These are phyloP conservation scores for Curvularia sp. DNA, from an alignment of 2,329 filamentous ascomycete species.

Conservation along the genomic window DNA sequence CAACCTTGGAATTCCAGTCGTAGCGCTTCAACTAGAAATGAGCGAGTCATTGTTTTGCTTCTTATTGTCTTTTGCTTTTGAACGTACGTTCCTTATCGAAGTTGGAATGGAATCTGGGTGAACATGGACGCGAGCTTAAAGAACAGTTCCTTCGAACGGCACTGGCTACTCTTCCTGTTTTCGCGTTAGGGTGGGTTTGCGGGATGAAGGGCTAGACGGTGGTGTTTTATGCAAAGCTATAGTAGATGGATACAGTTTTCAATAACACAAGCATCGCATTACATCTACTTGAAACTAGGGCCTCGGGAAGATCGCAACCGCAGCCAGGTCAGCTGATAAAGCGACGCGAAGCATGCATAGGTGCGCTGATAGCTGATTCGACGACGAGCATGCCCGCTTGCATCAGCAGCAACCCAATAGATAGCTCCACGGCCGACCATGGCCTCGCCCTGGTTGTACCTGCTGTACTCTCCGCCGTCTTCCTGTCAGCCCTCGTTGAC, in stretches of 20 bases:
- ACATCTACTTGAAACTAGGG: constrained; percentile 1
- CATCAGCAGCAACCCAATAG: constrained; percentile 17
- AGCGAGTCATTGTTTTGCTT: background rate
- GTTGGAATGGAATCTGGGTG: background rate
- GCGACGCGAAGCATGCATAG: constrained; percentile 5
- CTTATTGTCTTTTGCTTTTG: background rate
- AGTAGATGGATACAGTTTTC: background rate
- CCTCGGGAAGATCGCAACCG: constrained; percentile 4
- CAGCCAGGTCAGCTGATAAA: constrained; percentile 37
- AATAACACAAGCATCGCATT: background rate
- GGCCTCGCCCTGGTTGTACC: constrained; percentile 11
- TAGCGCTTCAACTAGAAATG: background rate
- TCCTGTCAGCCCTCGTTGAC: constrained; percentile 1
- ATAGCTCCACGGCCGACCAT: constrained; percentile 14
- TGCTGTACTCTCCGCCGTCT: constrained; percentile 8
- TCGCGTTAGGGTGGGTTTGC: background rate
- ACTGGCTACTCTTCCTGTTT: too few species aligned
- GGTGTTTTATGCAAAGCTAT: background rate
- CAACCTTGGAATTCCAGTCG: background rate
- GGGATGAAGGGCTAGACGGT: background rate
- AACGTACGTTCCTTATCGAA: background rate
- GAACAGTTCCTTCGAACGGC: background rate
- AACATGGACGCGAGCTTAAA: background rate
- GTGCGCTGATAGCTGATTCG: constrained; percentile 16
- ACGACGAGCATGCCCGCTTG: constrained; percentile 10